Percentiles rank a stretch among this genome's conserved stretches.
Conservation (phyloP, 2,329 filamentous ascomycete genomes). For the Penicillium carneum region DNA sequence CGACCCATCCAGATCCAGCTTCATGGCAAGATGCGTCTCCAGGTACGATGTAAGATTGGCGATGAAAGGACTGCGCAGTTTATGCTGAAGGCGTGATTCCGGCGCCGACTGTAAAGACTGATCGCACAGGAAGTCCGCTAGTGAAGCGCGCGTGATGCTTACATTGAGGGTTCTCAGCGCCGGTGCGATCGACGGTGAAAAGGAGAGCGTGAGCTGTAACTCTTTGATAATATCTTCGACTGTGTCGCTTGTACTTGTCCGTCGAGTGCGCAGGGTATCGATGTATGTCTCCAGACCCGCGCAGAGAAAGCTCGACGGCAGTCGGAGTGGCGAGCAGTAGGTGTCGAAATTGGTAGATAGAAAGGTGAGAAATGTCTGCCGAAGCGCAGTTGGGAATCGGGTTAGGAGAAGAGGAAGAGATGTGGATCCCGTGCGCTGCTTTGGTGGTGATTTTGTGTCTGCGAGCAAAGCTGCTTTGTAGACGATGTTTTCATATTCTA, state of each 20-base stretch:
- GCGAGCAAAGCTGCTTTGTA: conserved; percentile 62
- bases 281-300: conserved; percentile 52
- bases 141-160: conserved; percentile 42
- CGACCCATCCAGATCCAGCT: conserved; percentile 42
- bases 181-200: conserved; percentile 46
- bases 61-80: conserved; percentile 22
- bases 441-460: conserved; percentile 37
- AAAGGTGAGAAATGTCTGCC: conserved; percentile 59
- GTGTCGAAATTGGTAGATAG: conserved; percentile 60
- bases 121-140: conserved; percentile 32
- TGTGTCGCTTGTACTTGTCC: conserved; percentile 16
- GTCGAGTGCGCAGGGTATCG: conserved; percentile 21
- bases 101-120: not conserved
- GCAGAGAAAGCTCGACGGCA: conserved; percentile 57
- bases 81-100: conserved; percentile 23
- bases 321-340: conserved; percentile 54
- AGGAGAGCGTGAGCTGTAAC: conserved; percentile 50
- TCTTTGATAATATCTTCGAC: conserved; percentile 48
- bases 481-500: conserved; percentile 58
- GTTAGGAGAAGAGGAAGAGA: conserved; percentile 60
- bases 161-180: conserved; percentile 46
- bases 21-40: conserved; percentile 51
- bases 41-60: conserved; percentile 46
- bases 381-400: conserved; percentile 59
- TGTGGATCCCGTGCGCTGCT: conserved; percentile 50